A percentile compares a stretch with the other conserved stretches of the same genome.
phyloP scores from a whole-genome alignment of 2,329 filamentous ascomycete genomes.

The Hysterium pulicare region DNA sequence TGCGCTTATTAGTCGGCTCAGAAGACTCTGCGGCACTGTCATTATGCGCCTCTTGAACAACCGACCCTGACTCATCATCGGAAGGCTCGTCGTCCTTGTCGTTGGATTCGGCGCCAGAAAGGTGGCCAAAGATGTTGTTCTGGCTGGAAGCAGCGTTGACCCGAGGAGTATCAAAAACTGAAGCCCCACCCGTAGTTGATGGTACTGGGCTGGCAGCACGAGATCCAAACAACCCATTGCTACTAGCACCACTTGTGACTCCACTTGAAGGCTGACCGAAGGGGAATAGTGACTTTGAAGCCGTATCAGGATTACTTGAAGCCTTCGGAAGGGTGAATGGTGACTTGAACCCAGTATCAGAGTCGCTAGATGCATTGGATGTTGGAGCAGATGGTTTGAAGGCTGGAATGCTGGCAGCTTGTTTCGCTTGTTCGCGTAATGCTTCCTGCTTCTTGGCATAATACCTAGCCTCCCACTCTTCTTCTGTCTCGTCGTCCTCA shows the following conservation, averaged over 20 bases:
- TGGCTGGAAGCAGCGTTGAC: not conserved
- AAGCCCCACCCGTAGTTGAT: constrained; percentile 25
- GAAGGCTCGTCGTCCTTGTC: constrained; percentile 26
- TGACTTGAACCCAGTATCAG: constrained; percentile 12
- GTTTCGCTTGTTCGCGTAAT: constrained; percentile 23
- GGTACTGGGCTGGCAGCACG: constrained; percentile 27
- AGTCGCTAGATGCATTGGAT: constrained; percentile 3
- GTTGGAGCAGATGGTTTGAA: constrained; percentile 16
- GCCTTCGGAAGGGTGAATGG: not conserved
- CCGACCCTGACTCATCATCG: constrained; percentile 7
- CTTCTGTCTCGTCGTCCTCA: constrained; percentile 34
- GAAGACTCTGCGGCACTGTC: not conserved
- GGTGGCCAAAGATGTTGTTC: constrained; percentile 32
- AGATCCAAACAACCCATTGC: constrained; percentile 21
- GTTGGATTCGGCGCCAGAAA: constrained; percentile 21
- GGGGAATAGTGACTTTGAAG: not conserved
- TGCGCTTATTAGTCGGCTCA: constrained; percentile 19
- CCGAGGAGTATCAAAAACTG: constrained; percentile 29
- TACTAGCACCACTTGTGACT: constrained; percentile 18
- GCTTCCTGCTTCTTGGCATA: constrained; percentile 29
- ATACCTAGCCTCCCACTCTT: constrained; percentile 30
- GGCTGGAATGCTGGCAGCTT: constrained; percentile 16
- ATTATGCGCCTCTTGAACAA: constrained; percentile 4
- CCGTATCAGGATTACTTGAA: not conserved
- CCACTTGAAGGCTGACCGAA: constrained; percentile 4